These are phyloP conservation scores for Laguncularia racemosa DNA, from an alignment of 345 rosid species.

Conservation along the genomic window DNA sequence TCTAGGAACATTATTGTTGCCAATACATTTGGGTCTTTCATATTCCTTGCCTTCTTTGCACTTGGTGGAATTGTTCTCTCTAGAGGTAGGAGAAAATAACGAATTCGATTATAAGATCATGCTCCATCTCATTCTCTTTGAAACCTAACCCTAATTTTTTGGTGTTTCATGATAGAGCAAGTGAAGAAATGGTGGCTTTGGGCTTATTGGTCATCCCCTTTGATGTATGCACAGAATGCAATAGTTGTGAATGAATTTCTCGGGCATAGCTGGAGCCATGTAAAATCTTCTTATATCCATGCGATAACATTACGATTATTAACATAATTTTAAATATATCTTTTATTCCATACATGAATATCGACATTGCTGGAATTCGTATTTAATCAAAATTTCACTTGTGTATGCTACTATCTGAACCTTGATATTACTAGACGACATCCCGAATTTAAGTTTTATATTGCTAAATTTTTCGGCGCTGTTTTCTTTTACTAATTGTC, in stretches of 20 bases:
- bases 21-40: constrained; percentile 53
- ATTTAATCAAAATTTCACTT: too few relatives aligned
- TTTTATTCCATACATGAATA: too few relatives aligned
- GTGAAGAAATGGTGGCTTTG: constrained; percentile 87
- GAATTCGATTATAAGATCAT: background rate
- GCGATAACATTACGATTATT: background rate
- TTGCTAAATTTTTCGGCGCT: too few relatives aligned
- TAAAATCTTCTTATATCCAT: constrained; percentile 14
- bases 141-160: background rate
- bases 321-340: background rate
- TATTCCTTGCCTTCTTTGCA: constrained; percentile 39
- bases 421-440: too few relatives aligned
- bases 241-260: constrained; percentile 58
- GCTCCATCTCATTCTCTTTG: background rate
- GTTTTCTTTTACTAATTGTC: too few relatives aligned
- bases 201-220: constrained; percentile 77
- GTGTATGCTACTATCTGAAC: too few relatives aligned
- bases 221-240: constrained; percentile 80
- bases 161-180: constrained; percentile 32
- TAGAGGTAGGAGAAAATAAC: constrained; percentile 20
- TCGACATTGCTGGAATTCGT: too few relatives aligned
- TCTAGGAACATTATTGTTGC: constrained; percentile 64
- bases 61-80: constrained; percentile 62
- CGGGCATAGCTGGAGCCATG: constrained; percentile 56
- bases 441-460: too few relatives aligned